Conservation (phyloP, 2,329 filamentous ascomycete genomes). For the Cordyceps pruinosa region DNA sequence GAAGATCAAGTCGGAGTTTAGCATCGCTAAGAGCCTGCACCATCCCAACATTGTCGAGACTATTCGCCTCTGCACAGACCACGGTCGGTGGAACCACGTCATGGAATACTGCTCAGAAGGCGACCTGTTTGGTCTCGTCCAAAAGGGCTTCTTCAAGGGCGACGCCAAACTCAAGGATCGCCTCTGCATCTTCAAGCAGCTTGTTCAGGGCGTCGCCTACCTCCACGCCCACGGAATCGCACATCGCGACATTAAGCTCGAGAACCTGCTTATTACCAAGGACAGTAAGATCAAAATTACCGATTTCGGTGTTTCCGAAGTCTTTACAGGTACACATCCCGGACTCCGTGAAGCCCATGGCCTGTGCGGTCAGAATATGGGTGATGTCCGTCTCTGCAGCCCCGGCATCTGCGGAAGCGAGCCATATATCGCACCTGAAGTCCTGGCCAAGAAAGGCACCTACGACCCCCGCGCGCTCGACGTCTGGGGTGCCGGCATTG, state of each 20-base stretch:
- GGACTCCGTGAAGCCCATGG: conserved; percentile 66
- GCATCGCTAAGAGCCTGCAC: conserved; percentile 75
- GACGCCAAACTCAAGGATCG: conserved; percentile 62
- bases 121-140: conserved; percentile 70
- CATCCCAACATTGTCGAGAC: conserved; percentile 86
- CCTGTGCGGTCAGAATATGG: conserved; percentile 67
- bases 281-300: conserved; percentile 84
- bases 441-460: conserved; percentile 58
- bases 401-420: conserved; percentile 79
- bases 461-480: conserved; percentile 74
- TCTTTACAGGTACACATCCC: conserved; percentile 76
- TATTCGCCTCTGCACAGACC: conserved; percentile 65
- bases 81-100: conserved; percentile 77
- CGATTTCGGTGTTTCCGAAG: conserved; percentile 84
- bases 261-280: conserved; percentile 73
- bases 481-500: conserved; percentile 79
- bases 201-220: conserved; percentile 75
- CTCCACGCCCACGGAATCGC: conserved; percentile 79
- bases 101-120: conserved; percentile 88
- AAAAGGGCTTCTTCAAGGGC: conserved; percentile 59
- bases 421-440: conserved; percentile 83
- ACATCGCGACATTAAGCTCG: conserved; percentile 84
- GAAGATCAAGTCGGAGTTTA: conserved; percentile 88
- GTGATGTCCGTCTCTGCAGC: conserved; percentile 60
- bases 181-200: conserved; percentile 82